These are phyloP conservation scores for Stagonosporopsis chrysanthemi DNA, from an alignment of 2,329 filamentous ascomycete species.

Conservation along the genomic window DNA sequence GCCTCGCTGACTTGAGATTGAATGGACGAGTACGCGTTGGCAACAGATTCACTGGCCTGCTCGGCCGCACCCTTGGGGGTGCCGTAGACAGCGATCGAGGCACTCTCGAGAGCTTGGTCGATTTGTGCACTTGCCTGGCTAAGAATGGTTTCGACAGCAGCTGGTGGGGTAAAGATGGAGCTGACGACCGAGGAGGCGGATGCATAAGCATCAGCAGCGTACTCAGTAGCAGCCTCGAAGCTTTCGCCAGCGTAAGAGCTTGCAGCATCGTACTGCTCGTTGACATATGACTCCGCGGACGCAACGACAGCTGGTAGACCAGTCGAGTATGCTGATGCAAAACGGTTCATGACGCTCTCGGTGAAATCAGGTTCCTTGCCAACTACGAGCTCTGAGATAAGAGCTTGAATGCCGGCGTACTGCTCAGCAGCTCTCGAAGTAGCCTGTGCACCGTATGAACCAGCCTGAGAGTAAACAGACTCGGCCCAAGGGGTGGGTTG, in stretches of 20 bases:
- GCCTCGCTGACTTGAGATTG: conserved; percentile 60
- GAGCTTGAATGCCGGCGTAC: conserved; percentile 72
- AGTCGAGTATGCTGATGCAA: conserved; percentile 75
- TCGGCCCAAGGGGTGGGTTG: conserved; percentile 62
- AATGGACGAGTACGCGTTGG: conserved; percentile 60
- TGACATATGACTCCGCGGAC: conserved; percentile 62
- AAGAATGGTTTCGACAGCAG: conserved; percentile 65
- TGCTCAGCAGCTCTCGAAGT: conserved; percentile 68
- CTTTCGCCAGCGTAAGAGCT: conserved; percentile 60
- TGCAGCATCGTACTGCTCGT: conserved; percentile 52
- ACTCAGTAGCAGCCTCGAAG: conserved; percentile 57
- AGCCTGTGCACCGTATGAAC: conserved; percentile 67
- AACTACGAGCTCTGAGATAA: conserved; percentile 77
- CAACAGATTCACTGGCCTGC: conserved; percentile 61
- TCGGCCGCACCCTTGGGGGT: conserved; percentile 62
- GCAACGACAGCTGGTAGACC: conserved; percentile 65
- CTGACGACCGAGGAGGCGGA: conserved; percentile 57
- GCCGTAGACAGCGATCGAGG: conserved; percentile 65
- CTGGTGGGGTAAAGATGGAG: conserved; percentile 64
- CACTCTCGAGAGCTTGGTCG: conserved; percentile 65
- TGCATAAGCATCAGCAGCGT: conserved; percentile 59
- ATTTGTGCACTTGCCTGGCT: conserved; percentile 64
- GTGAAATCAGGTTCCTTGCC: conserved; percentile 84
- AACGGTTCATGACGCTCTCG: conserved; percentile 76
- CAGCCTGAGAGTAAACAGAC: conserved; percentile 60